These are phyloP conservation scores for Starmerella etchellsii DNA, from an alignment of 805 yeast species.

Conservation along the genomic window DNA sequence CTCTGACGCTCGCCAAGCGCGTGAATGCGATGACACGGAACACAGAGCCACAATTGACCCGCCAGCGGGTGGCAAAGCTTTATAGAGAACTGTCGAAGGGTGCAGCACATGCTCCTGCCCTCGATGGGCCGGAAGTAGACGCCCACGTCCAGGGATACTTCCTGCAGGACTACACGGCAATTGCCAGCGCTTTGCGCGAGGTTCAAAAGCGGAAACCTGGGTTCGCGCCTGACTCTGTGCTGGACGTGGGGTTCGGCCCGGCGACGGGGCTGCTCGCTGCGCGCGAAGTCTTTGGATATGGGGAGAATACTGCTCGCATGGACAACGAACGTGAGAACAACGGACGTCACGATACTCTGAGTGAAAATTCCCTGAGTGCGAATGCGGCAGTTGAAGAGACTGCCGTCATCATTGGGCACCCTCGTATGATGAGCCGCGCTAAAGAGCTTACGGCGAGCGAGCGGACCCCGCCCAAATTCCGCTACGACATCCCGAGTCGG, in stretches of 20 bases:
- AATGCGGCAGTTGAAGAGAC: constrained; percentile 53
- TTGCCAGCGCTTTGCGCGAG: constrained; percentile 54
- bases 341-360: no score
- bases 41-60: constrained; percentile 50
- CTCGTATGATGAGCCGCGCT: constrained; percentile 71
- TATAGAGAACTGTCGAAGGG: constrained; percentile 40
- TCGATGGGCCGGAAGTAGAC: constrained; percentile 37
- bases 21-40: constrained; percentile 52
- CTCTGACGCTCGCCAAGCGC: constrained; percentile 41
- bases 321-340: not conserved
- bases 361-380: no score
- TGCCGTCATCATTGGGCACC: constrained; percentile 54
- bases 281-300: constrained; percentile 71
- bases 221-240: constrained; percentile 52
- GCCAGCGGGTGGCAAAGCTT: constrained; percentile 47
- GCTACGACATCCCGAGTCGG: constrained; percentile 38
- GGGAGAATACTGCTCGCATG: no score
- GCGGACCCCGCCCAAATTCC: constrained; percentile 31
- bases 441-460: constrained; percentile 46
- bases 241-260: constrained; percentile 84
- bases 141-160: constrained; percentile 71
- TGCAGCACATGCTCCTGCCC: constrained; percentile 40
- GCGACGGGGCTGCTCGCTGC: constrained; percentile 82
- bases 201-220: constrained; percentile 38
- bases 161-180: constrained; percentile 65